Percentiles rank a stretch among this genome's conserved stretches.
phyloP scores from a whole-genome alignment of 371 early-diverging fungal genomes.

The Nosema bombycis region DNA sequence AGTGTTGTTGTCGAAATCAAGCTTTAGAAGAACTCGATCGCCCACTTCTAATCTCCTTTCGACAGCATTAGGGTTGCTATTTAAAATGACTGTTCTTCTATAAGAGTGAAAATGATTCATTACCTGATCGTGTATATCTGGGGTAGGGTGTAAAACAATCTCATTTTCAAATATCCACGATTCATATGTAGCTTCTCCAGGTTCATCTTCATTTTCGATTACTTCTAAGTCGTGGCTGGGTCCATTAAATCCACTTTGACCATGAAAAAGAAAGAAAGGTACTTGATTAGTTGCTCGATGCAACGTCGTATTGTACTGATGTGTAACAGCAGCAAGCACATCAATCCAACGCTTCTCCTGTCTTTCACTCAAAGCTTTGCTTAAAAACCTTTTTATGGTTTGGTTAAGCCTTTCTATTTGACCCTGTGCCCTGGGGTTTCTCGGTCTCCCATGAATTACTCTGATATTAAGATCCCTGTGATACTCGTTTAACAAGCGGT shows the following conservation, averaged over 20 bases:
- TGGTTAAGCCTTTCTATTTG: background rate
- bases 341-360: background rate
- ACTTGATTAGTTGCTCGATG: background rate
- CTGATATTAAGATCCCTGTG: background rate
- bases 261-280: conserved; percentile 4
- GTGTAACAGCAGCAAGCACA: background rate
- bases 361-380: background rate
- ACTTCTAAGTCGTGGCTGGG: too few species aligned
- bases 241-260: background rate
- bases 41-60: too few species aligned
- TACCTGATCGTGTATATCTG: too few species aligned
- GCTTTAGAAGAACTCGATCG: too few species aligned
- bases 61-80: too few species aligned
- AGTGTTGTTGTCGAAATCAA: too few species aligned
- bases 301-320: background rate
- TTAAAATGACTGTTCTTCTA: too few species aligned
- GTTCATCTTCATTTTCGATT: too few species aligned
- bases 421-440: background rate
- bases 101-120: too few species aligned
- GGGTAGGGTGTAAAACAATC: too few species aligned
- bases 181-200: too few species aligned
- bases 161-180: too few species aligned
- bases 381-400: background rate
- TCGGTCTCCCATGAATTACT: background rate
- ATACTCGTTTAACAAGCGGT: background rate